Conservation (phyloP, 2,329 filamentous ascomycete genomes). For the Aspergillus awamori region DNA sequence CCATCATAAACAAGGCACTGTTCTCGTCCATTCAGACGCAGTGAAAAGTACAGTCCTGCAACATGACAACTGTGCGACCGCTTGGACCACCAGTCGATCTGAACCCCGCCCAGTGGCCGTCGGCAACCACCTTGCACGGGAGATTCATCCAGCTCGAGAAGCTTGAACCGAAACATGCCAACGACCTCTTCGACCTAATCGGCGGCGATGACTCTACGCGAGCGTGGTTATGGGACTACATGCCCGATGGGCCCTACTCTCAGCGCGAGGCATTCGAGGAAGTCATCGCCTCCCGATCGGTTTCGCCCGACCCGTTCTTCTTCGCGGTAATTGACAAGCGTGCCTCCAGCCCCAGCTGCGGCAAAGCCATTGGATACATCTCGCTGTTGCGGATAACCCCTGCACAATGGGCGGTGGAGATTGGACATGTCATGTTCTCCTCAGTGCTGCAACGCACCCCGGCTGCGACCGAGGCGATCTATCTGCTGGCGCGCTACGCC, state of each 20-base stretch:
- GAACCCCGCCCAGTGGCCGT: neutral
- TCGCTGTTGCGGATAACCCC: constrained; percentile 52
- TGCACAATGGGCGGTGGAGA: constrained; percentile 56
- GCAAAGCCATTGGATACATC: constrained; percentile 48
- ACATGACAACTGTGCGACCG: neutral
- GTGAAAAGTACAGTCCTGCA: no score
- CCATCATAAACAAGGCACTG: no score
- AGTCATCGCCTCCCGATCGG: constrained; percentile 27
- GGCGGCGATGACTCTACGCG: constrained; percentile 27
- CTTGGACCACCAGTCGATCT: constrained; percentile 16
- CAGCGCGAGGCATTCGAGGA: constrained; percentile 34
- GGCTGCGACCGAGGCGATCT: constrained; percentile 61
- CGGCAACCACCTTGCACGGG: neutral
- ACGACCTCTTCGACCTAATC: constrained; percentile 33
- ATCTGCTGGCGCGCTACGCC: constrained; percentile 57
- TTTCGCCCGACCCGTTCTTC: constrained; percentile 43
- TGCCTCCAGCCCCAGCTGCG: constrained; percentile 22
- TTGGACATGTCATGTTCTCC: constrained; percentile 60
- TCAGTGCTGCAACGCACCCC: constrained; percentile 56
- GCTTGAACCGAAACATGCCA: constrained; percentile 26
- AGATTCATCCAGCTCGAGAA: neutral
- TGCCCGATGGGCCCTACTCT: constrained; percentile 41
- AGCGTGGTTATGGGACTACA: constrained; percentile 46
- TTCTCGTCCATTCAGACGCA: no score
- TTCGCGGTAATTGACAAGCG: constrained; percentile 49